Conservation (phyloP, 2,329 filamentous ascomycete genomes). For the Sporothrix schenckii region DNA sequence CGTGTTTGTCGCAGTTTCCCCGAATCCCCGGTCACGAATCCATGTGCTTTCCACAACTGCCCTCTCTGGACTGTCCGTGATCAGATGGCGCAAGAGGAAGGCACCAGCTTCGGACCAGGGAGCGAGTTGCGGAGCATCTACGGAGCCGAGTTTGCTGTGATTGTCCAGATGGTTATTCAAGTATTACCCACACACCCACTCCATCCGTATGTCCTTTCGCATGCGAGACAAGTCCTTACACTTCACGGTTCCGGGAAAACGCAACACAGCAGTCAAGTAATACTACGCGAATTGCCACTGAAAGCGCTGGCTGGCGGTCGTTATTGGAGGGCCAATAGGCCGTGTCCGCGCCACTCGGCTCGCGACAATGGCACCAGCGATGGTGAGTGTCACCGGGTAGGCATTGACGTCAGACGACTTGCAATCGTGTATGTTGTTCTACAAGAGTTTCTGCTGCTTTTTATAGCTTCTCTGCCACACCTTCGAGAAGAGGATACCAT, state of each 20-base stretch:
- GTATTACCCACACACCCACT: not conserved
- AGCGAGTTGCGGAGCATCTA: conserved; percentile 18
- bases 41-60: not conserved
- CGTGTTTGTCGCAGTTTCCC: conserved; percentile 11
- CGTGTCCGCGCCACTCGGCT: not conserved
- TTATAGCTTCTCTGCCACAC: too few relatives aligned
- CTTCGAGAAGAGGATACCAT: not conserved
- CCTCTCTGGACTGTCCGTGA: conserved; percentile 5
- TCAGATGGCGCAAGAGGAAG: conserved; percentile 11
- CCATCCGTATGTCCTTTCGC: not conserved
- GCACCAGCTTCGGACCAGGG: not conserved
- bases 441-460: not conserved
- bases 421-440: not conserved
- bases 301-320: too few relatives aligned
- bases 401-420: conserved; percentile 18
- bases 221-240: not conserved
- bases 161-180: not conserved
- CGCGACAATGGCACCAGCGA: not conserved
- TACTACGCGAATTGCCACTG: too few relatives aligned
- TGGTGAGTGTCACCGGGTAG: too few relatives aligned
- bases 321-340: not conserved
- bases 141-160: not conserved
- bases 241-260: not conserved
- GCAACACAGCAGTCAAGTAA: not conserved
- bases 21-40: not conserved